phyloP scores from a whole-genome alignment of 2,329 filamentous ascomycete species.

The Gliomastix tumulicola region DNA sequence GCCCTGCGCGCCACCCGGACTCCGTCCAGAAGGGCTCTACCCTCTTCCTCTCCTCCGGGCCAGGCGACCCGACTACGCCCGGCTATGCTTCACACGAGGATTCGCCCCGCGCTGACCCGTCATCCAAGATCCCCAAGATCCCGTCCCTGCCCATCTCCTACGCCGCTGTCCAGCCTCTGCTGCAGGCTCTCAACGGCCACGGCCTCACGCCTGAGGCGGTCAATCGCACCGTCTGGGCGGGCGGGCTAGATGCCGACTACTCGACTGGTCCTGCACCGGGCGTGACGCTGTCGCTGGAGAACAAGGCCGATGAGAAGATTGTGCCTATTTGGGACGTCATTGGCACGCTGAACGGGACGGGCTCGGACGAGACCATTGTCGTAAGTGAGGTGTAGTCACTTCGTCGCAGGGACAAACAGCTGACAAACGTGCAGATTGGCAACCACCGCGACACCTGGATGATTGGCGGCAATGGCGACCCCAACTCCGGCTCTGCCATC shows the following conservation, averaged over 20 bases:
- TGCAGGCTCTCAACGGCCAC: slow-evolving; percentile 72
- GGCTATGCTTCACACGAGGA: slow-evolving; percentile 75
- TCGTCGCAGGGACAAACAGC: too few species aligned
- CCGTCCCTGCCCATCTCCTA: slow-evolving; percentile 81
- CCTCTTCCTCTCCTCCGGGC: slow-evolving; percentile 57
- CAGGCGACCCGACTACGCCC: slow-evolving; percentile 69
- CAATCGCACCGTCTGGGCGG: slow-evolving; percentile 51
- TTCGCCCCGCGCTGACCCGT: slow-evolving; percentile 55
- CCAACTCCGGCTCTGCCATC: slow-evolving; percentile 72
- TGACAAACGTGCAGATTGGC: too few species aligned
- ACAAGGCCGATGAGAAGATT: slow-evolving; percentile 63
- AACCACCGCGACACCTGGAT: slow-evolving; percentile 84
- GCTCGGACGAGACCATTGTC: slow-evolving; percentile 68
- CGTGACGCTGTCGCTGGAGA: slow-evolving; percentile 57
- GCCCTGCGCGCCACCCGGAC: slow-evolving; percentile 69
- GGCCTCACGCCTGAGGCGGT: slow-evolving; percentile 63
- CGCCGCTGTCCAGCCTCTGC: slow-evolving; percentile 64
- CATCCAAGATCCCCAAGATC: slow-evolving; percentile 61
- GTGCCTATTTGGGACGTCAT: slow-evolving; percentile 74
- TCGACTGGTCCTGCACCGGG: slow-evolving; percentile 40
- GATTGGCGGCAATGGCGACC: slow-evolving; percentile 76
- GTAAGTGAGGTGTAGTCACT: too few species aligned
- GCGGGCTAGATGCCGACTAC: slow-evolving; percentile 36
- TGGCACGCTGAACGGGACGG: slow-evolving; percentile 71
- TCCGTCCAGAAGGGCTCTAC: slow-evolving; percentile 74